A percentile compares a stretch with the other conserved stretches of the same genome.
These are phyloP conservation scores for Dipteronia sinensis DNA, from an alignment of 345 rosid species.

Conservation along the genomic window DNA sequence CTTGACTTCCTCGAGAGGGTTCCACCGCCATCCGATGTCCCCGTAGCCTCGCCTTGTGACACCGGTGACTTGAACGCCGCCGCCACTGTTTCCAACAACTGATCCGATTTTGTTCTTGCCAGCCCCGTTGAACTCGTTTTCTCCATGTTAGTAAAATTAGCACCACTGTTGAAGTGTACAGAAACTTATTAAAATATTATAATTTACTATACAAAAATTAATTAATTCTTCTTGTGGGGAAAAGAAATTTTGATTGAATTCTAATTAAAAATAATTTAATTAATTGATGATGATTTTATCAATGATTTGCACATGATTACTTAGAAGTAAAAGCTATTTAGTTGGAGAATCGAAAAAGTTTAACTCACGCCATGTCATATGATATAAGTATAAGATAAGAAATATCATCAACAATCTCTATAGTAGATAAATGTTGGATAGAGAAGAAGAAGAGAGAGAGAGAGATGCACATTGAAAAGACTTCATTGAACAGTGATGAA, in stretches of 20 bases:
- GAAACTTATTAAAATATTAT: too few relatives aligned
- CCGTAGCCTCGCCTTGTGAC: slow-evolving; percentile 27
- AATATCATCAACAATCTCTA: background rate
- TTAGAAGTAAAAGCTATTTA: background rate
- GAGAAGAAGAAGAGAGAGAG: background rate
- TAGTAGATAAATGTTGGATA: background rate
- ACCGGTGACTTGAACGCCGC: slow-evolving; percentile 78
- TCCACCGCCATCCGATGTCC: slow-evolving; percentile 32
- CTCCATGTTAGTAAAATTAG: slow-evolving; percentile 35
- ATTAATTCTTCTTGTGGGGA: too few relatives aligned
- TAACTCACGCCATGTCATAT: background rate
- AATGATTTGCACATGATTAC: background rate
- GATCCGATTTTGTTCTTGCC: slow-evolving; percentile 82
- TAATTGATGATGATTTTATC: background rate
- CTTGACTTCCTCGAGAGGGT: slow-evolving; percentile 71
- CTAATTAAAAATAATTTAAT: background rate
- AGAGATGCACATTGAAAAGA: background rate
- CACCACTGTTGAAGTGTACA: background rate
- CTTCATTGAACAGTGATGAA: background rate
- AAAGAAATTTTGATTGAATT: background rate
- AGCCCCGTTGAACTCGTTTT: slow-evolving; percentile 56
- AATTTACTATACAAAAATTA: too few relatives aligned
- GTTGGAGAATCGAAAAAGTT: background rate
- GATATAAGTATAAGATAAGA: too few relatives aligned
- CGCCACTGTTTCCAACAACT: slow-evolving; percentile 62